phyloP scores from a whole-genome alignment of 2,329 filamentous ascomycete species.

The Zasmidium citrigriseum region DNA sequence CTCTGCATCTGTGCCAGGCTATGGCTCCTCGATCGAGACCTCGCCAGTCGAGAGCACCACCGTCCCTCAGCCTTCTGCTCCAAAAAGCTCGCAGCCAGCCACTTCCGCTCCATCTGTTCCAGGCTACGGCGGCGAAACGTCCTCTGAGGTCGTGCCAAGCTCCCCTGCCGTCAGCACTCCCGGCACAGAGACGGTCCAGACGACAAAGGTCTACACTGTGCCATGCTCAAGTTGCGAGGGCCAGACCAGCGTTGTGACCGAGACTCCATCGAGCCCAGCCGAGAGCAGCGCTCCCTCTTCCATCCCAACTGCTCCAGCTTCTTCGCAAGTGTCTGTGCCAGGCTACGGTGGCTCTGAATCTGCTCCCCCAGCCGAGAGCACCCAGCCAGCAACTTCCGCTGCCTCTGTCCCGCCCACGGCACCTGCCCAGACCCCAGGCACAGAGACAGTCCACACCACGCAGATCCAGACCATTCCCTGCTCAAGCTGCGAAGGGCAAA shows the following conservation, averaged over 20 bases:
- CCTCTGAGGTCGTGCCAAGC: background rate
- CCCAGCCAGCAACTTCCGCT: background rate
- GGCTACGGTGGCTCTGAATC: background rate
- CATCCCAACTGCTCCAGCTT: background rate
- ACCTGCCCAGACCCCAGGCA: background rate
- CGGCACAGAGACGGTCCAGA: no score
- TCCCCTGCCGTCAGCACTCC: background rate
- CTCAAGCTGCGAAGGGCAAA: no score
- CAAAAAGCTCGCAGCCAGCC: background rate
- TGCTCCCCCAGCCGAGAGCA: background rate
- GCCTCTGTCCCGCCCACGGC: background rate
- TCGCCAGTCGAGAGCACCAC: conserved; percentile 4
- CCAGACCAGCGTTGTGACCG: background rate
- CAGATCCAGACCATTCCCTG: no score
- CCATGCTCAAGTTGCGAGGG: no score
- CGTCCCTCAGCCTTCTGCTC: background rate
- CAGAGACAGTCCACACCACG: no score
- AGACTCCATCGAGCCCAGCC: no score
- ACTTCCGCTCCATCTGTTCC: background rate
- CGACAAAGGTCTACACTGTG: no score
- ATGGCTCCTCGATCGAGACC: conserved; percentile 1
- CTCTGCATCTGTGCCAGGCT: background rate
- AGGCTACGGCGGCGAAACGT: background rate
- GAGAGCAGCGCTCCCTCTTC: background rate
- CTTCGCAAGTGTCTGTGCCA: no score